Conservation (phyloP, 1,284 basidiomycete genomes). For the Bjerkandera adusta region DNA sequence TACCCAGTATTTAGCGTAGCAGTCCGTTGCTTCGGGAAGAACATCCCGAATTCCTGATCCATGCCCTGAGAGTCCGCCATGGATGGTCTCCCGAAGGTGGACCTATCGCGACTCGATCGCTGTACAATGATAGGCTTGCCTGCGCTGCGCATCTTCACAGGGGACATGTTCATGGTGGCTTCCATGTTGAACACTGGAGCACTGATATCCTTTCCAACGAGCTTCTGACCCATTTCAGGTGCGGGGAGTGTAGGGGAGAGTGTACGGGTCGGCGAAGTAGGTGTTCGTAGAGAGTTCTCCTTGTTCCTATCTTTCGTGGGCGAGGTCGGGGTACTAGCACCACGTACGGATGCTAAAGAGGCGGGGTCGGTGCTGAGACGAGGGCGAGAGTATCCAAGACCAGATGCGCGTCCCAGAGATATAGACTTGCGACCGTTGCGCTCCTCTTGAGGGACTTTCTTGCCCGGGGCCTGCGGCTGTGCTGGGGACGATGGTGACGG, state of each 20-base stretch:
- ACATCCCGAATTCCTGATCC: constrained; percentile 12
- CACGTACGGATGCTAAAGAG: background rate
- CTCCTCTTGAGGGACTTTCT: constrained; percentile 13
- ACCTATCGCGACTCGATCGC: constrained; percentile 24
- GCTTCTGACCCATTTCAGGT: constrained; percentile 9
- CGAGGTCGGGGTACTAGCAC: constrained; percentile 7
- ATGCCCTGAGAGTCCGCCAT: background rate
- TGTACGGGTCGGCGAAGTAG: background rate
- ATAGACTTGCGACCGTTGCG: constrained; percentile 22
- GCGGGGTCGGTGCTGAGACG: constrained; percentile 11
- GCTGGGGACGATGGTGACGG: constrained; percentile 16
- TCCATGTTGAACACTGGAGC: constrained; percentile 66
- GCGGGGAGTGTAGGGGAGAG: background rate
- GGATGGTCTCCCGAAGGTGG: constrained; percentile 1
- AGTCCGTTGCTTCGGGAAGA: constrained; percentile 18
- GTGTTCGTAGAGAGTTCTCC: background rate
- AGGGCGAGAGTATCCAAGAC: background rate
- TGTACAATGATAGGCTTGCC: constrained; percentile 71
- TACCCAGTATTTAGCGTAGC: constrained; percentile 65
- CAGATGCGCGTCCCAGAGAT: constrained; percentile 12
- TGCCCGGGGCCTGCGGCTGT: constrained; percentile 6
- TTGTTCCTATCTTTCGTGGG: constrained; percentile 1
- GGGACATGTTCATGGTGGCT: constrained; percentile 71
- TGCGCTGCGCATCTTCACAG: constrained; percentile 59
- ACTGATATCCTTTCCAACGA: constrained; percentile 64